Base-by-base conservation (phyloP, 768 basidiomycete genomes). In the Amanita exitialis region DNA sequence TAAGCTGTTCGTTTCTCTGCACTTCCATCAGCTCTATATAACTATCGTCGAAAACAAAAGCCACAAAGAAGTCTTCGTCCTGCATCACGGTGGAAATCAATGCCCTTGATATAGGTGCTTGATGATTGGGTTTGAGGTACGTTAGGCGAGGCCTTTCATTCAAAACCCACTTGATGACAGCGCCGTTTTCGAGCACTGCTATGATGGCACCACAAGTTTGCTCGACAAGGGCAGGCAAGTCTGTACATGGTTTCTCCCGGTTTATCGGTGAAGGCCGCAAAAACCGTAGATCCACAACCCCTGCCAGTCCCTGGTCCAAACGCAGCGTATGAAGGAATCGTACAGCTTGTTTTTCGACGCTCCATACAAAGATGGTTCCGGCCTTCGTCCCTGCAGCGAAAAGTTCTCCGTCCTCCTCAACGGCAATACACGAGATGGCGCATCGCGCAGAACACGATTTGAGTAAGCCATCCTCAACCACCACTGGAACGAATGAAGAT, bases 301-400 rank as follows among this genome's bases (percentile, higher is more conserved):
- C 73, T 12, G 73, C 72, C n/a, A 67, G 69, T 18, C 68, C 71
- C 55, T 67, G 70, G 46, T 65, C 66, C 46, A 69, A 63, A 3
- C 63, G 58, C 37, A 82, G 64, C 37, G 73, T 69, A 5, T 74
- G 71, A 18, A 71, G 62, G 16, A 66, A 57, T 28, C 61, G 64
- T 37, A 70, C 59, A 23, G 60, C 58, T 38, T 65, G 69, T 46
- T 67, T 69, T 5, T 66, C 66, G 45, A 88, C 63, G n/a, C 64
- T 65, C 80, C 81, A 92, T 12, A 83, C 65, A 34, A 75, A 75
- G 47, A 92, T 73, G 2, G 73, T 60, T 1, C 91, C 90, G 0
- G 73, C 70, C 12, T 75, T 73, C 12, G 86, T 89, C 5, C 89
- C 90, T 13, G 83, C 79, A 2, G 87, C 88, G 54, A 82, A 80